Evolutionary conservation across 768 basidiomycete species (phyloP).

Genomic region (Mycena vulgaris): DNA sequence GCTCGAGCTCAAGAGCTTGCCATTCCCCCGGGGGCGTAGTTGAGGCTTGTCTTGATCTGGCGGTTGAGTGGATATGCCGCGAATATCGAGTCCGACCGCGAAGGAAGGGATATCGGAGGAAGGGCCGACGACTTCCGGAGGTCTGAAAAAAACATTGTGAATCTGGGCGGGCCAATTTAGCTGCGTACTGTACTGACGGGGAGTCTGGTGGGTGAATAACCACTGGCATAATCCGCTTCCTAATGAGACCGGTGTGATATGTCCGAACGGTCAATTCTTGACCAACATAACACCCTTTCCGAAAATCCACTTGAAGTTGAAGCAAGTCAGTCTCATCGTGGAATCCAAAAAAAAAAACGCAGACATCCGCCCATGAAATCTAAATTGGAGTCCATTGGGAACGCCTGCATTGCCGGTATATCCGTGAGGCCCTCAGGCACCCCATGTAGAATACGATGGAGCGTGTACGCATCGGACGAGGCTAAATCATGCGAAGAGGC

Average conservation of each 20-base stretch:
- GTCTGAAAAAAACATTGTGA: conserved; percentile 31
- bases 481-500: conserved; percentile 70
- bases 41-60: conserved; percentile 46
- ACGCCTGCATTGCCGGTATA: conserved; percentile 80
- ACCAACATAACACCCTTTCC: conserved; percentile 98
- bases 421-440: conserved; percentile 91
- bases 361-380: conserved; percentile 95
- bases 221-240: conserved; percentile 94
- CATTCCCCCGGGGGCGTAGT: conserved; percentile 79
- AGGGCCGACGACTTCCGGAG: conserved; percentile 26
- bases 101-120: conserved; percentile 44
- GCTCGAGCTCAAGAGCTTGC: conserved; percentile 78
- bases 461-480: conserved; percentile 70
- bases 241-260: conserved; percentile 92
- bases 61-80: conserved; percentile 42
- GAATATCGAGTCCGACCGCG: conserved; percentile 56
- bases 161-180: neutral
- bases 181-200: conserved; percentile 49
- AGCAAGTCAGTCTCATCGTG: conserved; percentile 25
- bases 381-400: conserved; percentile 96
- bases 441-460: conserved; percentile 86
- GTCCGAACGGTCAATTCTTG: conserved; percentile 98
- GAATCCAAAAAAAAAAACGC: conserved; percentile 47
- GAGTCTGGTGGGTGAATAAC: conserved; percentile 61
- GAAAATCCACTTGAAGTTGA: conserved; percentile 87